Percentiles rank a stretch among this genome's conserved stretches.
phyloP scores from a whole-genome alignment of 1,284 basidiomycete genomes.

The Meripilus lineatus region DNA sequence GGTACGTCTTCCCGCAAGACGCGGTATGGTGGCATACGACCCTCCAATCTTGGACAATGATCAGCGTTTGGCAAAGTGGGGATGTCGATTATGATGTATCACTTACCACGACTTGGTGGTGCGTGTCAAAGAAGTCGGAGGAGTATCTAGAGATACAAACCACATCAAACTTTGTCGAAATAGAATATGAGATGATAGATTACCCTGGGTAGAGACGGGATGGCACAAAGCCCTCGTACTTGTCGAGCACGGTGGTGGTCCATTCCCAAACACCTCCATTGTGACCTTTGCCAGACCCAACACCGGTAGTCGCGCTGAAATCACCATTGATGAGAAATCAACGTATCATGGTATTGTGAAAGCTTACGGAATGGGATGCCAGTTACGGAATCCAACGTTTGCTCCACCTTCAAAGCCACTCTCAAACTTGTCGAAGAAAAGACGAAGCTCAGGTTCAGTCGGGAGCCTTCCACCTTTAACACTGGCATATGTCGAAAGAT shows the following conservation, averaged over 20 bases:
- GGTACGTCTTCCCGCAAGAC: constrained; percentile 69
- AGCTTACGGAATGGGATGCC: constrained; percentile 88
- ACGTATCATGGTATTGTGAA: background rate
- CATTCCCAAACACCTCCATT: constrained; percentile 99
- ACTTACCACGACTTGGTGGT: constrained; percentile 81
- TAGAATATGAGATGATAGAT: too few relatives aligned
- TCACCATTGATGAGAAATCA: background rate
- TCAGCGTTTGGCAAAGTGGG: constrained; percentile 4
- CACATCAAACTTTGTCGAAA: too few relatives aligned
- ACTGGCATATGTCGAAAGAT: constrained; percentile 75
- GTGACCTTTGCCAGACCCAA: constrained; percentile 52
- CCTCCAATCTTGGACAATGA: constrained; percentile 66
- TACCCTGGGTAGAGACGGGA: constrained; percentile 82
- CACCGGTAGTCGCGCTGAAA: constrained; percentile 59
- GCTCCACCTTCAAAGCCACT: constrained; percentile 68
- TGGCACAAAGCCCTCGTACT: constrained; percentile 70
- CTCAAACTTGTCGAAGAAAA: constrained; percentile 71
- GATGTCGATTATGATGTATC: too few relatives aligned
- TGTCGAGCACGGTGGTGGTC: constrained; percentile 80
- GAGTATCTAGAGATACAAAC: constrained; percentile 64
- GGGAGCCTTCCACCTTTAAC: constrained; percentile 90
- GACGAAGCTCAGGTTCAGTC: constrained; percentile 82
- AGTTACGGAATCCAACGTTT: constrained; percentile 87
- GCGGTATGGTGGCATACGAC: constrained; percentile 85
- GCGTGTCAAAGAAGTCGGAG: constrained; percentile 85